These are phyloP conservation scores for Solanum corneliomulleri DNA, from an alignment of 257 asterid species.

Conservation along the genomic window DNA sequence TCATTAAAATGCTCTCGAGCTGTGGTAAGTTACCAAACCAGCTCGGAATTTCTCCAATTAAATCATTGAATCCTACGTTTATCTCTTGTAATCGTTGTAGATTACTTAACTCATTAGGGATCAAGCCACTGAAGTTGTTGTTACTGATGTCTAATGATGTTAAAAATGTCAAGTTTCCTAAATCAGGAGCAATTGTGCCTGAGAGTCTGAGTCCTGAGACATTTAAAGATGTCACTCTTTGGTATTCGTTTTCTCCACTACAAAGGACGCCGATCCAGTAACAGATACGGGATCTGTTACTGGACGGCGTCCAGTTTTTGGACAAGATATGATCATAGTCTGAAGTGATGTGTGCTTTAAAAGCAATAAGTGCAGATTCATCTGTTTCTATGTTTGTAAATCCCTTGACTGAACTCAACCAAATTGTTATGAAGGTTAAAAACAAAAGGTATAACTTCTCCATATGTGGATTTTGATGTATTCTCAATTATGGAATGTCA, in stretches of 20 bases:
- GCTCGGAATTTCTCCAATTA: background rate
- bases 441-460: background rate
- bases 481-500: background rate
- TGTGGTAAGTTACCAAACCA: background rate
- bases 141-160: background rate
- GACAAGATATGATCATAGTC: background rate
- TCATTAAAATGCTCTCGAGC: background rate
- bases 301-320: background rate
- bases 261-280: background rate
- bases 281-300: background rate
- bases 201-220: background rate
- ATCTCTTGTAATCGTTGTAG: background rate
- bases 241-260: background rate
- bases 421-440: background rate
- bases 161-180: background rate
- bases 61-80: background rate
- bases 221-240: background rate
- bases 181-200: background rate
- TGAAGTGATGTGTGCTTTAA: background rate
- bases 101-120: background rate
- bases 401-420: background rate
- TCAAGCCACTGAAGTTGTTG: background rate
- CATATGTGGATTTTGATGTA: background rate
- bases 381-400: background rate
- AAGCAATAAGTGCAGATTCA: background rate